Conservation (phyloP, 306 rosid genomes). For the Crataegus laevigata region DNA sequence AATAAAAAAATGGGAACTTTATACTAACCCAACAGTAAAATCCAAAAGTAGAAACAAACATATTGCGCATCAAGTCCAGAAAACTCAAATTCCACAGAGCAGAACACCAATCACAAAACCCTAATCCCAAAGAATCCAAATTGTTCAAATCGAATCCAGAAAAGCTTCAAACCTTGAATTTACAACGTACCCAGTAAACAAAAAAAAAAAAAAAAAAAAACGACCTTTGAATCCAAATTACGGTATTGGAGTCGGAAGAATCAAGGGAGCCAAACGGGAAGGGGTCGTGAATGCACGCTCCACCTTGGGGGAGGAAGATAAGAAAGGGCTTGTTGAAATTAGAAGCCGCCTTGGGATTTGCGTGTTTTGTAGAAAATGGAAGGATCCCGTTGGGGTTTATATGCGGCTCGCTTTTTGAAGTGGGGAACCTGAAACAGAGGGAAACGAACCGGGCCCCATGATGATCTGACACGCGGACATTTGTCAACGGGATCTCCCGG, state of each 20-base stretch:
- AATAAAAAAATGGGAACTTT: not conserved
- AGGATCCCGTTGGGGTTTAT: not conserved
- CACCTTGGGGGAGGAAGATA: slow-evolving; percentile 7
- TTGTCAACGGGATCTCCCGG: not conserved
- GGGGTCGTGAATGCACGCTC: not conserved
- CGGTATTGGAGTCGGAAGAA: not conserved
- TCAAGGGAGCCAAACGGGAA: not conserved
- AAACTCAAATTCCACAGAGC: not conserved
- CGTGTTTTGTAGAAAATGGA: not conserved
- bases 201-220: not conserved
- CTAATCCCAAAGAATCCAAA: not conserved
- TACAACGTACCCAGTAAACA: not conserved
- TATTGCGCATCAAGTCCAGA: not conserved
- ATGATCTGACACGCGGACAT: not conserved
- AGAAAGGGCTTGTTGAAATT: not conserved
- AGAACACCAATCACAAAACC: slow-evolving; percentile 13
- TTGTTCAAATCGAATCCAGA: not conserved
- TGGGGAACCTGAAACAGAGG: not conserved
- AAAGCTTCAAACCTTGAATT: slow-evolving; percentile 2
- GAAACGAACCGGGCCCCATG: not conserved
- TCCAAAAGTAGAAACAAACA: not conserved
- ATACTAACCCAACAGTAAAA: not conserved
- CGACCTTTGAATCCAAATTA: slow-evolving; percentile 19
- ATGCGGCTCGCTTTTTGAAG: not conserved
- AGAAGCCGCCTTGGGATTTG: not conserved